Percentiles rank a stretch among this genome's conserved stretches.
These are phyloP conservation scores for Saccharomyces mikatae DNA, from an alignment of 805 yeast species.

Conservation along the genomic window DNA sequence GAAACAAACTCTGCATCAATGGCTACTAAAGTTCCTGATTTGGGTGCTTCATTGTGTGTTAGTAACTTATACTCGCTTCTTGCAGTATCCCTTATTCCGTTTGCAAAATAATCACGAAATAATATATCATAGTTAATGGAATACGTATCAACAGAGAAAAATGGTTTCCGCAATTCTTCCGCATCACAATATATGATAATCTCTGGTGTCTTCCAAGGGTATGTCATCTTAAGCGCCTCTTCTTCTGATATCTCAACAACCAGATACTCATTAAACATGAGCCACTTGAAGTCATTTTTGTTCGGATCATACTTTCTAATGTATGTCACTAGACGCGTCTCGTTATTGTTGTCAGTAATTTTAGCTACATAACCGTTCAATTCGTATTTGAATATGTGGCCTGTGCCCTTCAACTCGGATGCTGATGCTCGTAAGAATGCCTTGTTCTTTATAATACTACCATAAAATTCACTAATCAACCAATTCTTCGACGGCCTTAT, in stretches of 20 bases:
- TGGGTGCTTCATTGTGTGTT: constrained; percentile 62
- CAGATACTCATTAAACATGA: constrained; percentile 81
- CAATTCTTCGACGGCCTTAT: constrained; percentile 46
- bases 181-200: constrained; percentile 55
- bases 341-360: constrained; percentile 47
- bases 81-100: constrained; percentile 50
- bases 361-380: constrained; percentile 65
- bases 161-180: constrained; percentile 34
- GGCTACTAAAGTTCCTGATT: constrained; percentile 70
- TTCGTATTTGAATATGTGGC: constrained; percentile 43
- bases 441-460: constrained; percentile 33
- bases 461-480: constrained; percentile 56
- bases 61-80: constrained; percentile 61
- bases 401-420: constrained; percentile 23
- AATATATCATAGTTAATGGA: constrained; percentile 56
- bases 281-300: constrained; percentile 46
- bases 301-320: constrained; percentile 37
- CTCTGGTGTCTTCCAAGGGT: constrained; percentile 81
- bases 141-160: constrained; percentile 43
- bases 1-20: constrained; percentile 96
- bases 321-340: constrained; percentile 51
- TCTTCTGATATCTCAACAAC: constrained; percentile 66
- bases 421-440: constrained; percentile 30
- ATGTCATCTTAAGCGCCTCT: constrained; percentile 67
- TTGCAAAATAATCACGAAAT: constrained; percentile 67